Percentiles rank a stretch among this genome's conserved stretches.
phyloP scores from a whole-genome alignment of 495 filamentous ascomycete genomes.

The Aspergillus leporis region DNA sequence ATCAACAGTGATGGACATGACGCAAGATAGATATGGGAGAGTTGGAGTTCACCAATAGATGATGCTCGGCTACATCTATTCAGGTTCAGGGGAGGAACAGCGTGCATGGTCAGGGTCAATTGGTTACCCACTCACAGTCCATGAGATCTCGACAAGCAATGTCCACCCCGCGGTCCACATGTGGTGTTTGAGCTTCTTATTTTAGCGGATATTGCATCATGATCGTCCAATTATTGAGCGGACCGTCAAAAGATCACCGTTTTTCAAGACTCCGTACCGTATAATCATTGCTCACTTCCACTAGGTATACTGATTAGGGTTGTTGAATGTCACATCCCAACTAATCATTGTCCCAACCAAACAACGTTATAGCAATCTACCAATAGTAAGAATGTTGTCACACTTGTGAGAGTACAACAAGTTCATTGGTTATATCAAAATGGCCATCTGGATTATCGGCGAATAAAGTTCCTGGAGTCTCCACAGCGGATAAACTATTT shows the following conservation, averaged over 20 bases:
- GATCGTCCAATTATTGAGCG: slow-evolving; percentile 4
- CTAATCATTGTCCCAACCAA: no score
- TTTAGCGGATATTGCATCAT: slow-evolving; percentile 11
- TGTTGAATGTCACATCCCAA: background rate
- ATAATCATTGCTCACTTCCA: background rate
- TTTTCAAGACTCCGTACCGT: no score
- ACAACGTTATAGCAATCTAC: no score
- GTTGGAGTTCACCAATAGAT: no score
- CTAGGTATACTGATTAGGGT: background rate
- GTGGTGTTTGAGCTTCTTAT: slow-evolving; percentile 5
- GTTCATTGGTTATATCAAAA: no score
- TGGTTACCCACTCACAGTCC: background rate
- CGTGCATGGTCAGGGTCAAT: no score
- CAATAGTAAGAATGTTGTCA: no score
- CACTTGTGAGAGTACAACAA: no score
- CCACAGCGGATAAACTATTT: background rate
- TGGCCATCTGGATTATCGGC: no score
- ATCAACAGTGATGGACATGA: background rate
- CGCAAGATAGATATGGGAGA: background rate
- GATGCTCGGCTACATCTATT: background rate
- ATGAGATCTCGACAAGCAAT: background rate
- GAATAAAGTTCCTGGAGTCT: background rate
- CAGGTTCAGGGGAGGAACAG: no score
- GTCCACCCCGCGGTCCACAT: background rate
- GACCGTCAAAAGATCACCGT: no score